Percentiles rank a stretch among this genome's conserved stretches.
phyloP scores from a whole-genome alignment of 73 alveolate genomes.

The Strombidium stylifer region DNA sequence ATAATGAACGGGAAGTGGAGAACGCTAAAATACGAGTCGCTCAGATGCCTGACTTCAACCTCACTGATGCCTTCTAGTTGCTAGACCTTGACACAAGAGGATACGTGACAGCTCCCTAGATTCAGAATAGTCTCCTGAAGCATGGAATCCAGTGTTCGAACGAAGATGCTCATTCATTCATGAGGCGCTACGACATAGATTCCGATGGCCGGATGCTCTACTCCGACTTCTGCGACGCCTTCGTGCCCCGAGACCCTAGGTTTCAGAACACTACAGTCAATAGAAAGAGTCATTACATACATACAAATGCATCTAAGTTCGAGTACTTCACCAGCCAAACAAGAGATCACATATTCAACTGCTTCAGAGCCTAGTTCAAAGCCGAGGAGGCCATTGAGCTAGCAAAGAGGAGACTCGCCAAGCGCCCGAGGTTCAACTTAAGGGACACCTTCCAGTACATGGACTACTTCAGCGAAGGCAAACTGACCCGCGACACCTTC shows the following conservation, averaged over 20 bases:
- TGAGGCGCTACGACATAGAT: conserved; percentile 45
- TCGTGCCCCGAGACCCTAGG: conserved; percentile 12
- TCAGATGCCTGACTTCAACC: conserved; percentile 46
- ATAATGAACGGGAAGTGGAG: conserved; percentile 47
- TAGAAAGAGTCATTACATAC: conserved; percentile 26
- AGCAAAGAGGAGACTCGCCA: conserved; percentile 19
- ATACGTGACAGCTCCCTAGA: conserved; percentile 41
- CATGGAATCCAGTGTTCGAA: conserved; percentile 20
- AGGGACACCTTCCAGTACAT: conserved; percentile 41
- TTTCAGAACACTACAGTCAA: background rate
- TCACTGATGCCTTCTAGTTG: conserved; percentile 57
- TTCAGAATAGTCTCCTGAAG: conserved; percentile 19
- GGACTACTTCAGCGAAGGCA: conserved; percentile 41
- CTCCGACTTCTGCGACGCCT: conserved; percentile 51
- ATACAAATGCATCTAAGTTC: background rate
- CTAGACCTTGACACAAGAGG: conserved; percentile 58
- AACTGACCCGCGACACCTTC: conserved; percentile 27
- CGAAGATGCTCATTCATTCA: conserved; percentile 29
- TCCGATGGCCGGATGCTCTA: conserved; percentile 52
- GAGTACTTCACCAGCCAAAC: conserved; percentile 28
- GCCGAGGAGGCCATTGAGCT: conserved; percentile 29
- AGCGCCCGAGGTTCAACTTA: conserved; percentile 33
- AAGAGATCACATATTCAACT: conserved; percentile 3
- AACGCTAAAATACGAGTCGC: conserved; percentile 46
- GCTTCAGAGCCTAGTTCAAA: conserved; percentile 16